Percentiles rank a stretch among this genome's conserved stretches.
These are phyloP conservation scores for Rhodotorula sp. DNA, from an alignment of 1,284 basidiomycete species.

Conservation along the genomic window DNA sequence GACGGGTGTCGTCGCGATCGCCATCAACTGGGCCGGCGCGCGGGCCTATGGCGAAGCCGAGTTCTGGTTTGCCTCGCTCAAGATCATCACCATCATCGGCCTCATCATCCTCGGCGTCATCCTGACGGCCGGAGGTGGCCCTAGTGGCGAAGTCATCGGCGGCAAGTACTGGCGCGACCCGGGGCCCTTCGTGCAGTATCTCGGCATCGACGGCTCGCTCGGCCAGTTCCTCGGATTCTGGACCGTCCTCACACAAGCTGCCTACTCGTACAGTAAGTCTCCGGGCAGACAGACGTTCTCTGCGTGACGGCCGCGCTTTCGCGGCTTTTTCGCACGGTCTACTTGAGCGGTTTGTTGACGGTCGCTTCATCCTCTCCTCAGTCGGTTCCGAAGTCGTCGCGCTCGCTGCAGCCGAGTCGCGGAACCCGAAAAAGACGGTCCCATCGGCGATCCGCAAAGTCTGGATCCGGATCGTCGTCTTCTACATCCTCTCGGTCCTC, in stretches of 20 bases:
- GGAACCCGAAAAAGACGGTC: constrained; percentile 55
- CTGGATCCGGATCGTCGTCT: constrained; percentile 66
- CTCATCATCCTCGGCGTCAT: constrained; percentile 61
- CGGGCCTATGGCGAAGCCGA: constrained; percentile 6
- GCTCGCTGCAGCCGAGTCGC: constrained; percentile 62
- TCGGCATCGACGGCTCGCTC: constrained; percentile 53
- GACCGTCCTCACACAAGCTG: constrained; percentile 53
- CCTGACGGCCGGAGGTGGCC: constrained; percentile 49
- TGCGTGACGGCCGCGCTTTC: too few species aligned
- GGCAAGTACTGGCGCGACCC: constrained; percentile 42
- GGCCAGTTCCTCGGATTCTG: constrained; percentile 41
- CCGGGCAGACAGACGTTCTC: too few species aligned
- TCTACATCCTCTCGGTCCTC: constrained; percentile 62
- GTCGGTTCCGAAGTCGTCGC: constrained; percentile 61
- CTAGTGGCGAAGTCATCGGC: constrained; percentile 32
- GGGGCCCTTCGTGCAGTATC: constrained; percentile 36
- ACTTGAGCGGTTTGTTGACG: not conserved
- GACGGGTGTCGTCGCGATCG: constrained; percentile 65
- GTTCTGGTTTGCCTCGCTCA: constrained; percentile 60
- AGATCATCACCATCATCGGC: constrained; percentile 58
- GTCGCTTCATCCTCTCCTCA: not conserved
- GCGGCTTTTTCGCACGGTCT: too few species aligned
- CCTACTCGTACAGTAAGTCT: constrained; percentile 66
- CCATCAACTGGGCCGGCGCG: constrained; percentile 69
- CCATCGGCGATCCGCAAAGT: constrained; percentile 66